Evolutionary conservation across 2,329 filamentous ascomycete genomes (phyloP).

Genomic region (Cladophialophora chaetospira): DNA sequence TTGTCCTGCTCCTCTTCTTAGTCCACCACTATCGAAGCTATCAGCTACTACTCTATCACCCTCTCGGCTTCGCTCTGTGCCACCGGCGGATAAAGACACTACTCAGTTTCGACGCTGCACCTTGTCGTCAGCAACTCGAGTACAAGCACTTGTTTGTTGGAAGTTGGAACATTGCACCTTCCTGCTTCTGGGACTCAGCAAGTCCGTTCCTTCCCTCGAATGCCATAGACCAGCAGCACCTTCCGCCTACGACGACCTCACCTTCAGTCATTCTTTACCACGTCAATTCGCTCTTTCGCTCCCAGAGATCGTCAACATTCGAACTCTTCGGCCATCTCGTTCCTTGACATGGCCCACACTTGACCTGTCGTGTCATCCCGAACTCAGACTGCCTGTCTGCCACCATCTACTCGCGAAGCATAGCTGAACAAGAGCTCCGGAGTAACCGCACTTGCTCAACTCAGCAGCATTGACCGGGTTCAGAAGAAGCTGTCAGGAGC

Average conservation of each 20-base stretch:
- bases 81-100: not conserved
- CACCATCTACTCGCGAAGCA: not conserved
- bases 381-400: not conserved
- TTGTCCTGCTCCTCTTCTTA: slow-evolving; percentile 9
- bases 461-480: no score
- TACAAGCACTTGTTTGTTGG: not conserved
- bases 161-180: not conserved
- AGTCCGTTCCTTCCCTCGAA: not conserved
- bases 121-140: not conserved
- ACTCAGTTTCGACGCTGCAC: not conserved
- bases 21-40: slow-evolving; percentile 13
- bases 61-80: not conserved
- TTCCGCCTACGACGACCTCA: not conserved
- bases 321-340: not conserved
- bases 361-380: not conserved
- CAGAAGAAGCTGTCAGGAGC: no score
- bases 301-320: not conserved
- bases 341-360: not conserved
- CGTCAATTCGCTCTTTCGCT: not conserved
- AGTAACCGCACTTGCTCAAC: no score
- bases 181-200: not conserved
- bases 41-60: slow-evolving; percentile 1
- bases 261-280: slow-evolving; percentile 12
- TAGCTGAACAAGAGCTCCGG: not conserved
- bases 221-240: not conserved